Evolutionary conservation across 2,329 filamentous ascomycete genomes (phyloP).

Genomic region (Calonectria ilicicola): DNA sequence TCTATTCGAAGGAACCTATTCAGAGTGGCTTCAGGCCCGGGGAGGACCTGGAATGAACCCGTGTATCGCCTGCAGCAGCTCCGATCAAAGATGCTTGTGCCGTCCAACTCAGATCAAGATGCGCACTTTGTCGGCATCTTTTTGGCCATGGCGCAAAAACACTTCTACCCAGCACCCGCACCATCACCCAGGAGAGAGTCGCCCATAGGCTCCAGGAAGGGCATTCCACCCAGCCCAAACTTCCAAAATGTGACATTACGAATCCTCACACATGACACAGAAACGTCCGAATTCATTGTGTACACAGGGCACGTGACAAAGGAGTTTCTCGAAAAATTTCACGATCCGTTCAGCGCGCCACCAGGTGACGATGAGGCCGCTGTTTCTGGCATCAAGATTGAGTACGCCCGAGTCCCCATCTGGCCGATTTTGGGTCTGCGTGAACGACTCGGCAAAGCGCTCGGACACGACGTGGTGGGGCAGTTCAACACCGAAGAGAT

Average conservation of each 20-base stretch:
- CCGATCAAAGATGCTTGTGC: slow-evolving; percentile 60
- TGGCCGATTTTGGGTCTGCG: slow-evolving; percentile 68
- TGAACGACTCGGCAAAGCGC: slow-evolving; percentile 65
- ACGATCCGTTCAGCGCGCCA: slow-evolving; percentile 58
- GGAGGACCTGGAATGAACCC: slow-evolving; percentile 56
- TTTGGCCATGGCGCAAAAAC: slow-evolving; percentile 68
- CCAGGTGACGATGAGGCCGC: slow-evolving; percentile 37
- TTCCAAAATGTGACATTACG: slow-evolving; percentile 63
- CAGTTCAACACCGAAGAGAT: slow-evolving; percentile 53
- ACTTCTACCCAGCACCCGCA: slow-evolving; percentile 57
- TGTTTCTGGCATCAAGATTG: slow-evolving; percentile 56
- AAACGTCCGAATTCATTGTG: slow-evolving; percentile 62
- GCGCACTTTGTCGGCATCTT: slow-evolving; percentile 64
- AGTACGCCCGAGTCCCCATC: slow-evolving; percentile 61
- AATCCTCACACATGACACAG: slow-evolving; percentile 63
- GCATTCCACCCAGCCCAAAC: slow-evolving; percentile 41
- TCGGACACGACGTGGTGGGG: slow-evolving; percentile 64
- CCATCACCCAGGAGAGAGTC: slow-evolving; percentile 39
- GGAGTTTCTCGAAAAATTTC: slow-evolving; percentile 62
- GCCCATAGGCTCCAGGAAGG: slow-evolving; percentile 37
- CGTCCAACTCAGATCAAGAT: slow-evolving; percentile 63
- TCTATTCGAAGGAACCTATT: slow-evolving; percentile 61
- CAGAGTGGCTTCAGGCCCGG: slow-evolving; percentile 56
- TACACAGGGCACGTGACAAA: slow-evolving; percentile 64
- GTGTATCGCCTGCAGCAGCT: slow-evolving; percentile 61